A percentile compares a stretch with the other conserved stretches of the same genome.
phyloP scores from a whole-genome alignment of 345 rosid species.

The Bruguiera gymnorhiza region DNA sequence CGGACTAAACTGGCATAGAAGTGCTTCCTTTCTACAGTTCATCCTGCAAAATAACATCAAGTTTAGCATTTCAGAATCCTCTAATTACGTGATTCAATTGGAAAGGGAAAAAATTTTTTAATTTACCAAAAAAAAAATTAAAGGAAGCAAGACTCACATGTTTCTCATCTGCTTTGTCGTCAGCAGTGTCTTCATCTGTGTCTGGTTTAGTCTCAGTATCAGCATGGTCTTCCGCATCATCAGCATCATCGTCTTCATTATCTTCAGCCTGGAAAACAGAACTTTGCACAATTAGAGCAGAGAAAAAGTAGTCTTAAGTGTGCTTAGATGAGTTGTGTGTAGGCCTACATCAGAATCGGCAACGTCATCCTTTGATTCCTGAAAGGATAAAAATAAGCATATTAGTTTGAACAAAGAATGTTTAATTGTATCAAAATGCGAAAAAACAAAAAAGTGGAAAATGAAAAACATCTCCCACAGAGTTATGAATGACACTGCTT shows the following conservation, averaged over 20 bases:
- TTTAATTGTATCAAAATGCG: background rate
- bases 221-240: slow-evolving; percentile 38
- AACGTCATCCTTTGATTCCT: slow-evolving; percentile 69
- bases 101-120: background rate
- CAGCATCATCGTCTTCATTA: slow-evolving; percentile 43
- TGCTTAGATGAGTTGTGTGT: background rate
- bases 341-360: slow-evolving; percentile 74
- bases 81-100: background rate
- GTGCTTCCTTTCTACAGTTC: slow-evolving; percentile 56
- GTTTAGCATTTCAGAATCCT: background rate
- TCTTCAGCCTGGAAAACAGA: slow-evolving; percentile 59
- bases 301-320: background rate
- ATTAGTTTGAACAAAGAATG: slow-evolving; percentile 4
- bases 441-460: background rate
- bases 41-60: slow-evolving; percentile 42
- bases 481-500: background rate
- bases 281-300: background rate
- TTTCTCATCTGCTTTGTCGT: slow-evolving; percentile 30
- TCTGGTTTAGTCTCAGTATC: slow-evolving; percentile 47
- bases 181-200: slow-evolving; percentile 27
- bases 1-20: background rate
- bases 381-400: slow-evolving; percentile 8
- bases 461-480: background rate
- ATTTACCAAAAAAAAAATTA: too few relatives aligned
- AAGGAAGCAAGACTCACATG: slow-evolving; percentile 30